Conservation (phyloP, 2,329 filamentous ascomycete species). For the Trematosphaeria pertusa region DNA sequence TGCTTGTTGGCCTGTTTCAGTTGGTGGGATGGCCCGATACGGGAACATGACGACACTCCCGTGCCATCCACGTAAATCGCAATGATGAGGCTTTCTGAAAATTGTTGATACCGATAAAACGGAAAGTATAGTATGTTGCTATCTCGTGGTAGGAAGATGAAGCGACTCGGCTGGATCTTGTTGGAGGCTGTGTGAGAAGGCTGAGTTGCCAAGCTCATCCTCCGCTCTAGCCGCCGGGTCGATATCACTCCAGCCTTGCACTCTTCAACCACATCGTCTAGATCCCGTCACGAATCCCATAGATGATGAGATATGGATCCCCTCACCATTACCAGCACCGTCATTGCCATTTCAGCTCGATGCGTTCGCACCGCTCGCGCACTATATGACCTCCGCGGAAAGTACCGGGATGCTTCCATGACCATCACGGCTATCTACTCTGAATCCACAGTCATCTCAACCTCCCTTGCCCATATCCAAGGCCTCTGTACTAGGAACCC, state of each 20-base stretch:
- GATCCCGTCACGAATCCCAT: too few species aligned
- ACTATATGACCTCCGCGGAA: slow-evolving; percentile 19
- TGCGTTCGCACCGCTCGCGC: slow-evolving; percentile 15
- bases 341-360: slow-evolving; percentile 15
- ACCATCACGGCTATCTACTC: slow-evolving; percentile 25
- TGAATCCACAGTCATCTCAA: slow-evolving; percentile 23
- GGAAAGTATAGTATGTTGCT: too few species aligned
- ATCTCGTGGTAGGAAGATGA: too few species aligned
- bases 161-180: too few species aligned
- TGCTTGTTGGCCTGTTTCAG: slow-evolving; percentile 11
- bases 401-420: slow-evolving; percentile 23
- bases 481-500: slow-evolving; percentile 16
- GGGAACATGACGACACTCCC: not conserved
- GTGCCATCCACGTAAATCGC: too few species aligned
- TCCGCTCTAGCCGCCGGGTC: too few species aligned
- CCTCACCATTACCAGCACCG: slow-evolving; percentile 9
- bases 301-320: slow-evolving; percentile 8
- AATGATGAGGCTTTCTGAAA: too few species aligned
- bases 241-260: too few species aligned
- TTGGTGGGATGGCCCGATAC: not conserved
- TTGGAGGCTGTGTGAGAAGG: too few species aligned
- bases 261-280: not conserved
- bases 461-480: slow-evolving; percentile 26
- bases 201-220: too few species aligned
- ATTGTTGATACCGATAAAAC: too few species aligned